Evolutionary conservation across 2,329 filamentous ascomycete species (phyloP).

Genomic region (Cercospora brassicicola): DNA sequence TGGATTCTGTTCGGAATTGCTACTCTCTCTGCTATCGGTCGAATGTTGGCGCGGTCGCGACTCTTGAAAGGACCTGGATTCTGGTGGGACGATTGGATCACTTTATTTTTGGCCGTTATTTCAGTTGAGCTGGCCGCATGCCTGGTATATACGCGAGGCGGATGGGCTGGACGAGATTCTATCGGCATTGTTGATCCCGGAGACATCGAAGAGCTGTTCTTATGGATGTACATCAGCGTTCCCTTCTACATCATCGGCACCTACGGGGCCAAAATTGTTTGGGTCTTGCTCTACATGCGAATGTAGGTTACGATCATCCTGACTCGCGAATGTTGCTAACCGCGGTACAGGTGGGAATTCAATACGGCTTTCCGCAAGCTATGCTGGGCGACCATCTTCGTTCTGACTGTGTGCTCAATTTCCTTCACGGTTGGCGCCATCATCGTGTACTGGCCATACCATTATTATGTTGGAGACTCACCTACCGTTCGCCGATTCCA

Average conservation of each 20-base stretch:
- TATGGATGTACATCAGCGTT: conserved; percentile 19
- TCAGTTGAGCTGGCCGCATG: conserved; percentile 11
- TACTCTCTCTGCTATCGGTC: conserved; percentile 6
- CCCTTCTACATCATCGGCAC: conserved; percentile 21
- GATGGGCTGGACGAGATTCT: conserved; percentile 14
- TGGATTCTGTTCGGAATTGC: conserved; percentile 12
- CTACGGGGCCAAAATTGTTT: conserved; percentile 15
- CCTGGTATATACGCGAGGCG: background rate
- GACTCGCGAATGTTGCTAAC: background rate
- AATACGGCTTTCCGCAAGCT: conserved; percentile 20
- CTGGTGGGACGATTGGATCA: conserved; percentile 22
- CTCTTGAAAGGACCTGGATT: conserved; percentile 18
- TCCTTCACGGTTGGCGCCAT: conserved; percentile 12
- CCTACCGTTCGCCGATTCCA: conserved; percentile 9
- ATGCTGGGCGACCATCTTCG: conserved; percentile 13
- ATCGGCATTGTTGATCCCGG: conserved; percentile 5
- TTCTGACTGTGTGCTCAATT: background rate
- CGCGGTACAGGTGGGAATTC: conserved; percentile 14
- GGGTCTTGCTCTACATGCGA: conserved; percentile 20
- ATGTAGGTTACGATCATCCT: conserved; percentile 6
- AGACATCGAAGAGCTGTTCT: conserved; percentile 6
- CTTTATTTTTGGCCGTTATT: conserved; percentile 7
- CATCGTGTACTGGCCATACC: conserved; percentile 10
- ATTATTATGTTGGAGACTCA: conserved; percentile 17
- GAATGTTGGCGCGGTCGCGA: conserved; percentile 13